phyloP scores from a whole-genome alignment of 164 flowering plant species.

The Sextonia rubra region DNA sequence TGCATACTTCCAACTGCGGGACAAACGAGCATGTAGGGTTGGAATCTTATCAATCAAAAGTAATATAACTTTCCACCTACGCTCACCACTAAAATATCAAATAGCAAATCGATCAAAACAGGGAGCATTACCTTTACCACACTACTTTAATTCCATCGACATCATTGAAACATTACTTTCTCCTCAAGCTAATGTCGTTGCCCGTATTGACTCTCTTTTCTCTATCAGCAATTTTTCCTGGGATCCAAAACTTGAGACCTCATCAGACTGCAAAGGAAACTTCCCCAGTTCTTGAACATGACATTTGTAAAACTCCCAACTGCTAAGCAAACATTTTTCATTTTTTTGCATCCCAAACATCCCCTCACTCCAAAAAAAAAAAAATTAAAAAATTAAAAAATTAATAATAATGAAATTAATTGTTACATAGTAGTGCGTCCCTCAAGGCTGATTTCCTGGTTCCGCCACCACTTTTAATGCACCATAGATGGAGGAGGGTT shows the following conservation, averaged over 20 bases:
- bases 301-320: slow-evolving; percentile 55
- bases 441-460: too few species aligned
- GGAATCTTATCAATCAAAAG: not conserved
- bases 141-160: not conserved
- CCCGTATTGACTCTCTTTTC: not conserved
- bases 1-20: not conserved
- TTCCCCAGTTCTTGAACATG: slow-evolving; percentile 34
- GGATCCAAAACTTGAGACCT: not conserved
- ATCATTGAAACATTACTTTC: not conserved
- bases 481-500: not conserved
- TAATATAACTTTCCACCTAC: not conserved
- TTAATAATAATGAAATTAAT: too few species aligned
- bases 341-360: slow-evolving; percentile 55
- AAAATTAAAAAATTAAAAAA: too few species aligned
- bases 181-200: not conserved
- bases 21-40: not conserved
- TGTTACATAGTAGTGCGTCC: too few species aligned
- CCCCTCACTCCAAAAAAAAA: slow-evolving; percentile 26
- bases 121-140: not conserved
- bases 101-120: not conserved
- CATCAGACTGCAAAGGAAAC: not conserved
- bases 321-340: slow-evolving; percentile 2
- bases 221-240: not conserved
- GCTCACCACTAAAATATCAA: not conserved
- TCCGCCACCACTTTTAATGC: not conserved